These are phyloP conservation scores for Nitzschia sp. DNA, from an alignment of 108 stramenopile species.

Conservation along the genomic window DNA sequence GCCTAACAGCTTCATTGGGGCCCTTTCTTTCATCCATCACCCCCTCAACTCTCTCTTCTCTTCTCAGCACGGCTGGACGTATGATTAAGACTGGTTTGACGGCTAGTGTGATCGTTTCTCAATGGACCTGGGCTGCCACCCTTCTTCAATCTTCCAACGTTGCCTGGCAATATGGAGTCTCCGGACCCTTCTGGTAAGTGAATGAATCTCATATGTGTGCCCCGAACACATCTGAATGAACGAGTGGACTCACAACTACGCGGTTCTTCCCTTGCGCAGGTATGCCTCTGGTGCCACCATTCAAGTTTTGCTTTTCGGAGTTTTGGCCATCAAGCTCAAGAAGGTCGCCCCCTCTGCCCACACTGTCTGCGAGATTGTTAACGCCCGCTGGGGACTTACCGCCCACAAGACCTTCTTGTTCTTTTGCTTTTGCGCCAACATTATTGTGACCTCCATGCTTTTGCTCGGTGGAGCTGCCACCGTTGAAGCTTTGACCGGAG, in stretches of 20 bases:
- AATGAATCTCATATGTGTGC: background rate
- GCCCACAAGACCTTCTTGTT: conserved; percentile 92
- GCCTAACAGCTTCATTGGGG: no score
- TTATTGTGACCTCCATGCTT: conserved; percentile 91
- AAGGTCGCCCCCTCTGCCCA: conserved; percentile 89
- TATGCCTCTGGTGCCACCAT: conserved; percentile 92
- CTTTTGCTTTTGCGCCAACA: conserved; percentile 83
- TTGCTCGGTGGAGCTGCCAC: conserved; percentile 94
- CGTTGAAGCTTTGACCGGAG: conserved; percentile 87
- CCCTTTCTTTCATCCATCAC: background rate
- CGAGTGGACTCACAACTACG: background rate
- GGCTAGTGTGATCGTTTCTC: conserved; percentile 87
- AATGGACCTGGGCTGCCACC: conserved; percentile 96
- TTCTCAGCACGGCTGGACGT: conserved; percentile 89
- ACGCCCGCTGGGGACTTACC: conserved; percentile 87
- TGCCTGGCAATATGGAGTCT: conserved; percentile 91
- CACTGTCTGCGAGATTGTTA: conserved; percentile 92
- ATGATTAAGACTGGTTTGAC: conserved; percentile 91
- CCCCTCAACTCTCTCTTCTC: background rate
- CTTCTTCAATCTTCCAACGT: conserved; percentile 94
- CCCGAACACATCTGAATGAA: background rate
- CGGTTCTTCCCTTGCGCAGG: conserved; percentile 24
- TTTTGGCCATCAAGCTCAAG: conserved; percentile 91
- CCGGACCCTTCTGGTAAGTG: conserved; percentile 90
- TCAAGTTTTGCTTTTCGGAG: conserved; percentile 92